A percentile compares a stretch with the other conserved stretches of the same genome.
These are phyloP conservation scores for Benincasa hispida DNA, from an alignment of 306 rosid species.

Conservation along the genomic window DNA sequence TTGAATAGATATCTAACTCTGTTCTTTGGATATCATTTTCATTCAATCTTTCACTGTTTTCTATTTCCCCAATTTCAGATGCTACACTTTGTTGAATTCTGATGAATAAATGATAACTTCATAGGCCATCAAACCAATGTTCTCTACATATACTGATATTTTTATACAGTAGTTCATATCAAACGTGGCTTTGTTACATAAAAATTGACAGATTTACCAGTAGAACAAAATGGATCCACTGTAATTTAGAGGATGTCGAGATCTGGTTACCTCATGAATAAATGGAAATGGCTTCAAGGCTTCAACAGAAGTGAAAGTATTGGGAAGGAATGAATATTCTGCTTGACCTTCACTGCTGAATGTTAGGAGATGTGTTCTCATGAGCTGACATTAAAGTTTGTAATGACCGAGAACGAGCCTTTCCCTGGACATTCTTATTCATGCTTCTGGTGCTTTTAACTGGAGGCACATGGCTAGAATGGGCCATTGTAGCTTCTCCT, in stretches of 20 bases:
- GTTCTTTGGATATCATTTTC: neutral
- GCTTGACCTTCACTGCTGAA: conserved; percentile 28
- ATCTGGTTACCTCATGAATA: neutral
- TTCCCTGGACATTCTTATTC: conserved; percentile 30
- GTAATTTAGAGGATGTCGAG: neutral
- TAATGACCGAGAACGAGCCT: conserved; percentile 33
- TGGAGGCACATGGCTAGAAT: conserved; percentile 27
- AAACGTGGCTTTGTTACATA: conserved; percentile 1
- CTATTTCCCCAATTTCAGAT: neutral
- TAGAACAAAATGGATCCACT: conserved; percentile 1
- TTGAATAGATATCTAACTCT: neutral
- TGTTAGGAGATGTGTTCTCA: conserved; percentile 77
- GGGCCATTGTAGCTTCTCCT: conserved; percentile 24
- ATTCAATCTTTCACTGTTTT: neutral
- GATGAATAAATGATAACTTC: neutral
- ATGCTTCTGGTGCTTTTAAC: conserved; percentile 31
- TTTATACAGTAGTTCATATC: neutral
- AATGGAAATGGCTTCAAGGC: neutral
- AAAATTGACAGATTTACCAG: conserved; percentile 1
- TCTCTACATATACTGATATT: neutral
- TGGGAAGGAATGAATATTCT: neutral
- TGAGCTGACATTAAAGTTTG: conserved; percentile 29
- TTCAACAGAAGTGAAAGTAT: neutral
- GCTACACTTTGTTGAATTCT: neutral
- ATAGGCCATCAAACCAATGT: neutral